Percentiles rank a stretch among this genome's conserved stretches.
Evolutionary conservation across 164 flowering plant species (phyloP).

Genomic region (Vitis amurensis): DNA sequence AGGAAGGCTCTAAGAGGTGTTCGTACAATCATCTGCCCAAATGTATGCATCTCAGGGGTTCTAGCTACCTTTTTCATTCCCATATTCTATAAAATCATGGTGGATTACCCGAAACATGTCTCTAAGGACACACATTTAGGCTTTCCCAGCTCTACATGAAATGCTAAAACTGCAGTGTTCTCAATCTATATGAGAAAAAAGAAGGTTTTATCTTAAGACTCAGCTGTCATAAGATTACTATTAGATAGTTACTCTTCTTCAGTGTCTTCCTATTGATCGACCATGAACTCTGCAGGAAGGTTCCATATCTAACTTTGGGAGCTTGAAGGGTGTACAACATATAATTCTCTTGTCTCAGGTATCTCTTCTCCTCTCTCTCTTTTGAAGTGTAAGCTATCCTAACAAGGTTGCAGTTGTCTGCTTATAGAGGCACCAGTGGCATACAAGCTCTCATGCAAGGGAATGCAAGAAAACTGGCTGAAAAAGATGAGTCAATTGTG

Average conservation of each 20-base stretch:
- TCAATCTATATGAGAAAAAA: neutral
- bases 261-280: neutral
- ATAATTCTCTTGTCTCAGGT: constrained; percentile 86
- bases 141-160: too few species aligned
- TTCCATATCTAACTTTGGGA: constrained; percentile 44
- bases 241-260: neutral
- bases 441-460: constrained; percentile 72
- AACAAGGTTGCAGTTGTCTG: constrained; percentile 84
- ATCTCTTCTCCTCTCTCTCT: constrained; percentile 12
- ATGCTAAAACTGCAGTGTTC: neutral
- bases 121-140: too few species aligned
- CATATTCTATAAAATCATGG: neutral
- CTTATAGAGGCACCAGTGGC: constrained; percentile 63
- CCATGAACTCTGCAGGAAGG: constrained; percentile 59
- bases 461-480: constrained; percentile 69
- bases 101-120: too few species aligned
- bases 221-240: too few species aligned
- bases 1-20: constrained; percentile 80
- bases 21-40: constrained; percentile 78
- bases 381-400: constrained; percentile 10
- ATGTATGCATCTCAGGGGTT: constrained; percentile 38
- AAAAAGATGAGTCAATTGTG: constrained; percentile 67
- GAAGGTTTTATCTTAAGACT: neutral
- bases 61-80: neutral
- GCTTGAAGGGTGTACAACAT: constrained; percentile 68